Evolutionary conservation across 495 filamentous ascomycete genomes (phyloP).

Genomic region (Geoglossum glabrum): DNA sequence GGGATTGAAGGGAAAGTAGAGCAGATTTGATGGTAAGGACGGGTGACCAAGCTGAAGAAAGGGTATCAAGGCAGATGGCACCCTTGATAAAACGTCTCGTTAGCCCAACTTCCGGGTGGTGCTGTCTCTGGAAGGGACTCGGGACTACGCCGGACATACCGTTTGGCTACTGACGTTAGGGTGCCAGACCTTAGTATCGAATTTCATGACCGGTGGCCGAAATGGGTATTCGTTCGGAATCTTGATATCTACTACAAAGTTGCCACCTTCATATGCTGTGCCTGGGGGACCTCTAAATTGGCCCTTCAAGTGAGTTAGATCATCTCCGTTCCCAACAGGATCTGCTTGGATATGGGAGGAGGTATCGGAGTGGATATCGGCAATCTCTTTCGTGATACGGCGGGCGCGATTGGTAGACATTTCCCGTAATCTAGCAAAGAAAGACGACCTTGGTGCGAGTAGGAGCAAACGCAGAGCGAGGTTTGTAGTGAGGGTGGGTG

Average conservation of each 20-base stretch:
- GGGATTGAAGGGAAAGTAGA: conserved; percentile 75
- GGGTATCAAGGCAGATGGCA: conserved; percentile 91
- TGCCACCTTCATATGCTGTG: conserved; percentile 85
- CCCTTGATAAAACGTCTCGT: conserved; percentile 33
- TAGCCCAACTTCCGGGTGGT: not conserved
- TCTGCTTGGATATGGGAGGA: conserved; percentile 53
- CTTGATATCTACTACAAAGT: conserved; percentile 61
- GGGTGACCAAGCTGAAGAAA: conserved; percentile 78
- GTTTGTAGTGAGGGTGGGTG: not conserved
- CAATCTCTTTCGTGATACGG: conserved; percentile 78
- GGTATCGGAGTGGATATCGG: conserved; percentile 62
- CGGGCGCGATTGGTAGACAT: conserved; percentile 67
- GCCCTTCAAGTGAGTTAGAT: conserved; percentile 71
- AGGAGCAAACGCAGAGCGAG: not conserved
- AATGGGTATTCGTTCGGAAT: conserved; percentile 89
- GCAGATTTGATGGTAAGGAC: conserved; percentile 93
- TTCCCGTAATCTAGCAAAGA: conserved; percentile 7
- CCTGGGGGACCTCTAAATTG: conserved; percentile 75
- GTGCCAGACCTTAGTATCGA: conserved; percentile 93
- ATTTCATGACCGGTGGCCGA: conserved; percentile 78
- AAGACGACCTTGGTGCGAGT: not conserved
- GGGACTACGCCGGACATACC: conserved; percentile 28
- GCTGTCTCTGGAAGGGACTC: not conserved
- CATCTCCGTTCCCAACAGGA: conserved; percentile 38
- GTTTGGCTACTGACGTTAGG: conserved; percentile 93